phyloP scores from a whole-genome alignment of 441 rosid genomes.

The Hura crepitans region DNA sequence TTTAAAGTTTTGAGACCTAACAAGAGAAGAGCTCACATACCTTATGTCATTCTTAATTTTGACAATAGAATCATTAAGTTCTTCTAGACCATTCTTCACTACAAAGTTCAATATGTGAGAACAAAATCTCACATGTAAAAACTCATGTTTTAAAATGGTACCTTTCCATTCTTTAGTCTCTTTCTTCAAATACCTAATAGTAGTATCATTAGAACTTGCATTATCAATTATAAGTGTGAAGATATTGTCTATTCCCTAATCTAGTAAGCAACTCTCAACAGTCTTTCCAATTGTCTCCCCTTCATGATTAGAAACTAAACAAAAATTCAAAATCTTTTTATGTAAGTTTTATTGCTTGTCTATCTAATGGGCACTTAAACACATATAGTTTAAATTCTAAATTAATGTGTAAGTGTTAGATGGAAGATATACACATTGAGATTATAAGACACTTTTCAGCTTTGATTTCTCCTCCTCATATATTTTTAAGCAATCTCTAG shows the following conservation, averaged over 20 bases:
- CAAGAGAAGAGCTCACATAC: background rate
- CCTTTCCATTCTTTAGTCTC: background rate
- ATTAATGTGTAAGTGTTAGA: too few species aligned
- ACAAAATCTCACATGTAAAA: background rate
- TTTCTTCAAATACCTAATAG: too few species aligned
- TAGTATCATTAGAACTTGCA: background rate
- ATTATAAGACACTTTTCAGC: background rate
- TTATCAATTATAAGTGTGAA: background rate
- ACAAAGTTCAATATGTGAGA: background rate
- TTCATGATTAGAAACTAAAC: background rate
- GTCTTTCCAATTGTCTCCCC: background rate
- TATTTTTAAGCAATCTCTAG: background rate
- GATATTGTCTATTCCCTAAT: background rate
- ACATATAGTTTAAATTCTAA: background rate
- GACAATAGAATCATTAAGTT: background rate
- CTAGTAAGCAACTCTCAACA: background rate
- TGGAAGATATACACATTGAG: background rate
- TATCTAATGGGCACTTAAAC: background rate
- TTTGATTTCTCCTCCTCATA: too few species aligned
- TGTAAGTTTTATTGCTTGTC: background rate
- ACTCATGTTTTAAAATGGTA: too few species aligned
- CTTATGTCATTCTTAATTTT: background rate
- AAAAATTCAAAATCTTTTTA: background rate
- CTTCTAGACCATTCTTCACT: background rate
- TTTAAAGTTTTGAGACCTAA: background rate